Evolutionary conservation across 2,329 filamentous ascomycete genomes (phyloP), one percentile per base, ranked within the genome.

Genomic region (Colletotrichum eleusines): DNA sequence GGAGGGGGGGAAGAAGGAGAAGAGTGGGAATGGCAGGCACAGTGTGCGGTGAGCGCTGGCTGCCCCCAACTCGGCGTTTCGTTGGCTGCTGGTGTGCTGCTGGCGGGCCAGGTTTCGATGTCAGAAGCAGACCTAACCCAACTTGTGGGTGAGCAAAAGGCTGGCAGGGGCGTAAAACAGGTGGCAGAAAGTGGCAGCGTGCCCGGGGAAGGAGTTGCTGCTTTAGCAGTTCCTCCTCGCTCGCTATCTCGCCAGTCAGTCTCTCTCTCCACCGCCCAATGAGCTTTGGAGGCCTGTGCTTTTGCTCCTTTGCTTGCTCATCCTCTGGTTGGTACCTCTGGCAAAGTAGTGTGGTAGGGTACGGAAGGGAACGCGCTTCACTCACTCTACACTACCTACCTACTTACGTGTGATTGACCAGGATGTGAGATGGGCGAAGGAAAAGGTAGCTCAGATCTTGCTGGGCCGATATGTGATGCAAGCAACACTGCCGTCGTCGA

Each of bases 1-100:
- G 71, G 69, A 73, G 73, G 73, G 73, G n/a, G 72, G 73, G 68
- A 73, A 73, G 69, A 72, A 71, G 73, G 69, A 68, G 73, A 72
- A 66, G 69, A 71, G 66, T 72, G 69, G 69, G 53, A 71, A 71
- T 71, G 69, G 69, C 69, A 62, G 38, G 69, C 69, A 71, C 69
- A 71, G 69, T 69, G 64, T 71, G 69, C 65, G 69, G 64, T 68
- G 69, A 69, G 58, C 33, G 63, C 50, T 63, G 55, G 42, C 50
- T 44, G 59, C 26, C 54, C n/a, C 35, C 35, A 35, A 35, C 57
- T 64, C 51, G 54, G 62, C 62, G 53, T 57, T 68, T 67, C 50
- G 60, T 63, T 63, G 60, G 60, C 60, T 63, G 48, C 58, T 71
- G 23, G 51, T 62, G 20, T 58, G 31, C 54, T 57, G 66, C 69